Evolutionary conservation across 2,329 filamentous ascomycete species (phyloP).

Genomic region (Drechslera avenae): DNA sequence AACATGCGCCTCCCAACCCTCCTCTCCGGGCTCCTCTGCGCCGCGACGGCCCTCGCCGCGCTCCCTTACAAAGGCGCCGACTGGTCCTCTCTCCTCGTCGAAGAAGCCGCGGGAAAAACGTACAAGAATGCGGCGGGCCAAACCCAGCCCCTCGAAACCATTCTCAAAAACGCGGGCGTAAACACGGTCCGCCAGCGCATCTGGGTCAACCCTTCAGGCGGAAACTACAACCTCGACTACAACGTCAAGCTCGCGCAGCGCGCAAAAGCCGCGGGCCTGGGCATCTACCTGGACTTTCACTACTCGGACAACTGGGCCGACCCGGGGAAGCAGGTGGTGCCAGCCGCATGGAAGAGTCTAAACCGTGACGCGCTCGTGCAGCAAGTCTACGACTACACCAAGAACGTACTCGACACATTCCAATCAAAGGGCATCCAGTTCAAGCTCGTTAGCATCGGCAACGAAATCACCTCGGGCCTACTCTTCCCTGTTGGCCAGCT

Average conservation of each 20-base stretch:
- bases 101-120: constrained; percentile 64
- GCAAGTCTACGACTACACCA: constrained; percentile 72
- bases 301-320: constrained; percentile 75
- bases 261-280: constrained; percentile 66
- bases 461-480: constrained; percentile 71
- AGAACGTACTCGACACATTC: constrained; percentile 66
- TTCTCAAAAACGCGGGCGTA: constrained; percentile 65
- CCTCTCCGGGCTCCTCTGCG: constrained; percentile 21
- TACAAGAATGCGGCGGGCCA: constrained; percentile 65
- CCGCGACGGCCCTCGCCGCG: constrained; percentile 47
- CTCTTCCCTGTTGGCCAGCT: constrained; percentile 68
- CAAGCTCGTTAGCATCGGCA: constrained; percentile 71
- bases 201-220: constrained; percentile 68
- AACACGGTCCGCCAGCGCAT: constrained; percentile 73
- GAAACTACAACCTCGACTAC: constrained; percentile 71
- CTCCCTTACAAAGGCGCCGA: constrained; percentile 70
- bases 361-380: constrained; percentile 63
- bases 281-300: constrained; percentile 67
- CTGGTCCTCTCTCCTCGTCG: constrained; percentile 69
- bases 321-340: constrained; percentile 65
- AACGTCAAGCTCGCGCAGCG: constrained; percentile 71
- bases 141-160: constrained; percentile 64
- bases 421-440: constrained; percentile 60
- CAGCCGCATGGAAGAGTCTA: constrained; percentile 65
- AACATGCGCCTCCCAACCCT: constrained; percentile 38